Conservation (phyloP, 2,329 filamentous ascomycete genomes). For the Penicillium glabrum region DNA sequence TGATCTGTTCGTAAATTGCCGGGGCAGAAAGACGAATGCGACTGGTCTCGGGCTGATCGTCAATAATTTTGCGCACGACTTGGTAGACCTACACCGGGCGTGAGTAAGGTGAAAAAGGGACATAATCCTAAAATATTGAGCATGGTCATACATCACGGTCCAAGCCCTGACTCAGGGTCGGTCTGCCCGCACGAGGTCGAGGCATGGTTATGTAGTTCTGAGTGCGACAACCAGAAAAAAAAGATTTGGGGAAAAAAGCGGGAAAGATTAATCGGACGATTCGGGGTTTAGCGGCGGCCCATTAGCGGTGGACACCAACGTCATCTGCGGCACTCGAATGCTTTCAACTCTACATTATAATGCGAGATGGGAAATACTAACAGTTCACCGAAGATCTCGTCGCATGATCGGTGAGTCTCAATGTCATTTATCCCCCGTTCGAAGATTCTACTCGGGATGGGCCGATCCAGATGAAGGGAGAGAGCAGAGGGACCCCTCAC, state of each 20-base stretch:
- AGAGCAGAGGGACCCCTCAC: slow-evolving; percentile 10
- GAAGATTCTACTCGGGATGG: background rate
- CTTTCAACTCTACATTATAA: slow-evolving; percentile 8
- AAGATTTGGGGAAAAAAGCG: slow-evolving; percentile 18
- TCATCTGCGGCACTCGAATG: background rate
- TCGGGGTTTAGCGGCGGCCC: slow-evolving; percentile 15
- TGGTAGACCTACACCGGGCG: slow-evolving; percentile 63
- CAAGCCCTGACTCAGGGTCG: slow-evolving; percentile 55
- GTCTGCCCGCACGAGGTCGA: slow-evolving; percentile 43
- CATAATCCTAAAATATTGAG: slow-evolving; percentile 7
- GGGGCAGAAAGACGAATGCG: slow-evolving; percentile 57
- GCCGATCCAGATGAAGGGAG: background rate
- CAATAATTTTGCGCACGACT: slow-evolving; percentile 73
- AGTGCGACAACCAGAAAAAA: slow-evolving; percentile 19
- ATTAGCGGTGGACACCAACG: slow-evolving; percentile 57
- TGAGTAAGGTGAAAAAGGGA: slow-evolving; percentile 3
- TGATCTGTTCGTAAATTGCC: slow-evolving; percentile 74
- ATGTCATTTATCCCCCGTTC: background rate
- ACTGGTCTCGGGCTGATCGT: slow-evolving; percentile 57
- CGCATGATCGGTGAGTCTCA: slow-evolving; percentile 78
- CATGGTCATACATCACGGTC: slow-evolving; percentile 59
- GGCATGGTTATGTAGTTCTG: slow-evolving; percentile 33
- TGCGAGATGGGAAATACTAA: slow-evolving; percentile 63
- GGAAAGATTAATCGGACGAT: slow-evolving; percentile 14
- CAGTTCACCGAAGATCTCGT: slow-evolving; percentile 66